Evolutionary conservation across 2,329 filamentous ascomycete species (phyloP).

Genomic region (Penicillium sp.): DNA sequence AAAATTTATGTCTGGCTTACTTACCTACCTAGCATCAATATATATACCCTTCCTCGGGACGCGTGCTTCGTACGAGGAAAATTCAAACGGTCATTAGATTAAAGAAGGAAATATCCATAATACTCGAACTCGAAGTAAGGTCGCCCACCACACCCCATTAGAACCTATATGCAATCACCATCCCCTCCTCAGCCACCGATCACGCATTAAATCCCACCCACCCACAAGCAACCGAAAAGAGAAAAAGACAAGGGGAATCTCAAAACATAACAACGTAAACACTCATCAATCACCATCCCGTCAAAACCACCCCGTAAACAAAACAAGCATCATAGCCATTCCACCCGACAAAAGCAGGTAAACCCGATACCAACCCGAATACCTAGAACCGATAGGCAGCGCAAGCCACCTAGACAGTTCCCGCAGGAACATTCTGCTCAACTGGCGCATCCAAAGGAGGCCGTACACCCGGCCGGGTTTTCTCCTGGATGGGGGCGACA

Average conservation of each 20-base stretch:
- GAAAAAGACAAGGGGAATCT: not conserved
- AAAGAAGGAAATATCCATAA: no score
- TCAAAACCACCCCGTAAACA: constrained; percentile 1
- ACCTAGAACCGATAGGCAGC: not conserved
- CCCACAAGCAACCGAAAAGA: no score
- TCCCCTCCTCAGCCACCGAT: not conserved
- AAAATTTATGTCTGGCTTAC: no score
- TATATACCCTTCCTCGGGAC: no score
- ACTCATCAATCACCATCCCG: not conserved
- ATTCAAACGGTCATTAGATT: no score
- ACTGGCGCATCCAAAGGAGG: constrained; percentile 28
- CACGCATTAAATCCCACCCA: not conserved
- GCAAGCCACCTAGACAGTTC: constrained; percentile 18
- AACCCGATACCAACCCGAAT: not conserved
- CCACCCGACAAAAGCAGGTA: constrained; percentile 1
- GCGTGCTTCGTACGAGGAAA: no score
- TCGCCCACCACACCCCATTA: no score
- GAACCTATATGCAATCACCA: not conserved
- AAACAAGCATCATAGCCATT: not conserved
- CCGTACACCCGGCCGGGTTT: constrained; percentile 29
- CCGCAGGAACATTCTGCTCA: constrained; percentile 20
- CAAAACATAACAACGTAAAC: not conserved
- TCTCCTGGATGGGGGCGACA: constrained; percentile 29
- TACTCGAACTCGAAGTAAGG: no score
- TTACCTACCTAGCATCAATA: no score